Evolutionary conservation across 352 stramenopile genomes (phyloP).

Genomic region (Blastocystis hominis): DNA sequence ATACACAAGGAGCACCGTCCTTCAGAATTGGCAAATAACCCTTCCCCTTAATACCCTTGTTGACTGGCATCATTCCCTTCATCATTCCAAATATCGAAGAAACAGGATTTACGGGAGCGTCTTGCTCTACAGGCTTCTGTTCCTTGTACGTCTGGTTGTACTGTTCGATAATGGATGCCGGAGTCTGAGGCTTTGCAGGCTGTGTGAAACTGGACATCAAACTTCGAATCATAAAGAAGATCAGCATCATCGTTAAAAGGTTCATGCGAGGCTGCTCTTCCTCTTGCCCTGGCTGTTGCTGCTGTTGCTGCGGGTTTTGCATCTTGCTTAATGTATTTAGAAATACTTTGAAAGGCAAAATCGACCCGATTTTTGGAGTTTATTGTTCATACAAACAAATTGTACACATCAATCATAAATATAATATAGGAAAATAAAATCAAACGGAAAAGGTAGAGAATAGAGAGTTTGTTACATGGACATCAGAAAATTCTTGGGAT

Average conservation of each 20-base stretch:
- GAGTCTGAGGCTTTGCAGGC: neutral
- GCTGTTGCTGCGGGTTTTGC: constrained; percentile 39
- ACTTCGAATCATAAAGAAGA: constrained; percentile 50
- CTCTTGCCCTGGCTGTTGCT: neutral
- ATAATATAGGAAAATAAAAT: neutral
- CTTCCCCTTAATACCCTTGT: constrained; percentile 37
- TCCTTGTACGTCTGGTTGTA: constrained; percentile 49
- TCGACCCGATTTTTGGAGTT: neutral
- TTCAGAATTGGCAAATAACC: neutral
- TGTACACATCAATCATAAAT: neutral
- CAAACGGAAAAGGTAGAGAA: neutral
- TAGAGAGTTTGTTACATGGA: neutral
- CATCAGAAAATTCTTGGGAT: neutral
- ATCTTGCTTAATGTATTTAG: neutral
- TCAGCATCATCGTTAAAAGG: constrained; percentile 45
- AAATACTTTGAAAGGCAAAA: neutral
- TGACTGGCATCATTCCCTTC: constrained; percentile 56
- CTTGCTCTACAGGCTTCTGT: neutral
- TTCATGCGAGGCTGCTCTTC: constrained; percentile 47
- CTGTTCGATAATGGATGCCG: constrained; percentile 37
- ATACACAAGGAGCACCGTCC: constrained; percentile 30
- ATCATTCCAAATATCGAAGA: constrained; percentile 10
- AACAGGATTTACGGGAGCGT: neutral
- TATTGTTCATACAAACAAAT: neutral
- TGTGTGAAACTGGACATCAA: constrained; percentile 15